Conservation (phyloP, 176 grass and related monocot genomes). For the Oryza officinalis region DNA sequence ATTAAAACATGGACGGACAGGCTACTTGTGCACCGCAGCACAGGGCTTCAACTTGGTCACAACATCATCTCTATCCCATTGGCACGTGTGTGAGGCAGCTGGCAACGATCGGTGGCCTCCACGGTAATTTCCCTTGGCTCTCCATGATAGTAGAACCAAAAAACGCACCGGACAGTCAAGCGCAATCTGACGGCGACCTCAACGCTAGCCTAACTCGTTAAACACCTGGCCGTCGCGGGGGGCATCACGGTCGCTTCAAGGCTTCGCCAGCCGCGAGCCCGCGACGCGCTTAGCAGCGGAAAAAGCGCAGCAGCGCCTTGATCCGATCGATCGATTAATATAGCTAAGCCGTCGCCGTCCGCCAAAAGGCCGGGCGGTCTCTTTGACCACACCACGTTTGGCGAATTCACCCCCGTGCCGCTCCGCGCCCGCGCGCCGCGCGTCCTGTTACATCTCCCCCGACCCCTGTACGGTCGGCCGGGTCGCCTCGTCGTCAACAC, state of each 20-base stretch:
- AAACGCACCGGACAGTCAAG: neutral
- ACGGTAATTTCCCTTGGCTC: neutral
- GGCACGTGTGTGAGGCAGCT: neutral
- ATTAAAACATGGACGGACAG: neutral
- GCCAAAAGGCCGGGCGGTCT: neutral
- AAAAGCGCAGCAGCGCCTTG: neutral
- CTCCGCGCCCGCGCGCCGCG: neutral
- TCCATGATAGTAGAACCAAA: neutral
- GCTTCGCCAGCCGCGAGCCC: neutral
- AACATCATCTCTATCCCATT: neutral
- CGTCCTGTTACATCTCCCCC: neutral
- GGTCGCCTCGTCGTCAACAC: slow-evolving; percentile 32
- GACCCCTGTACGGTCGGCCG: neutral
- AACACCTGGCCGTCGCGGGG: slow-evolving; percentile 39
- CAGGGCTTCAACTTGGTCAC: neutral
- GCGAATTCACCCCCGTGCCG: neutral
- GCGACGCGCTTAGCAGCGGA: slow-evolving; percentile 28
- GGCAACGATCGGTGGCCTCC: neutral
- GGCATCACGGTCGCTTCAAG: slow-evolving; percentile 41
- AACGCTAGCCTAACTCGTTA: slow-evolving; percentile 29
- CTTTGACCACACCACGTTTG: slow-evolving; percentile 28
- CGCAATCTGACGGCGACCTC: neutral
- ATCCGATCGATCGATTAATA: neutral
- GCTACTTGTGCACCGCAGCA: neutral
- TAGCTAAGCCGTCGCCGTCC: slow-evolving; percentile 28